Conservation (phyloP, 768 basidiomycete genomes). For the Suillus bovinus region DNA sequence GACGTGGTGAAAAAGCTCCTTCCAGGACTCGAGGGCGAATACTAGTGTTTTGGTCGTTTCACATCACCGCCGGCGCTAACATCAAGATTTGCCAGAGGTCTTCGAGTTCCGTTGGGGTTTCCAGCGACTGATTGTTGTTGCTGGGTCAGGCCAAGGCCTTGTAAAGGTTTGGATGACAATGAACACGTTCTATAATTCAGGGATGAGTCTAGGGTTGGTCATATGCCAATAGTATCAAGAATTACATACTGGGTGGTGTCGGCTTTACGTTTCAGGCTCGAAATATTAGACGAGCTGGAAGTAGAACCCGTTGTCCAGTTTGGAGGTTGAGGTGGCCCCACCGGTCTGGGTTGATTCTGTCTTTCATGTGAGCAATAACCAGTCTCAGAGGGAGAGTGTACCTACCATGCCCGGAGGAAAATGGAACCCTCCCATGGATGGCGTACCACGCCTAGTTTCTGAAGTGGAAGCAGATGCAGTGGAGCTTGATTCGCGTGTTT, state of each 20-base stretch:
- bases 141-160: slow-evolving; percentile 43
- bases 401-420: slow-evolving; percentile 48
- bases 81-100: slow-evolving; percentile 38
- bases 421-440: slow-evolving; percentile 51
- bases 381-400: slow-evolving; percentile 4
- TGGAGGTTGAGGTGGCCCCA: slow-evolving; percentile 9
- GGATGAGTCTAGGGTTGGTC: not conserved
- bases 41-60: slow-evolving; percentile 45
- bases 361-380: not conserved
- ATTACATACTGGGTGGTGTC: slow-evolving; percentile 35
- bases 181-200: slow-evolving; percentile 20
- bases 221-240: slow-evolving; percentile 14
- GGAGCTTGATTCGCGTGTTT: not conserved
- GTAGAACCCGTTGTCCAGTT: slow-evolving; percentile 9
- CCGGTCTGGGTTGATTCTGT: slow-evolving; percentile 18
- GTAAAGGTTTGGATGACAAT: slow-evolving; percentile 24
- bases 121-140: slow-evolving; percentile 24
- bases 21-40: not conserved
- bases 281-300: slow-evolving; percentile 13
- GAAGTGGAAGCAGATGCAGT: not conserved
- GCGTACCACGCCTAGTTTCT: slow-evolving; percentile 29
- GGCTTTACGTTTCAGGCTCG: slow-evolving; percentile 33
- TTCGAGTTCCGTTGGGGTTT: slow-evolving; percentile 15
- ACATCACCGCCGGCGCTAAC: slow-evolving; percentile 18
- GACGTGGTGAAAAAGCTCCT: not conserved